phyloP scores from a whole-genome alignment of 2,329 filamentous ascomycete genomes.

The Byssothecium circinans region DNA sequence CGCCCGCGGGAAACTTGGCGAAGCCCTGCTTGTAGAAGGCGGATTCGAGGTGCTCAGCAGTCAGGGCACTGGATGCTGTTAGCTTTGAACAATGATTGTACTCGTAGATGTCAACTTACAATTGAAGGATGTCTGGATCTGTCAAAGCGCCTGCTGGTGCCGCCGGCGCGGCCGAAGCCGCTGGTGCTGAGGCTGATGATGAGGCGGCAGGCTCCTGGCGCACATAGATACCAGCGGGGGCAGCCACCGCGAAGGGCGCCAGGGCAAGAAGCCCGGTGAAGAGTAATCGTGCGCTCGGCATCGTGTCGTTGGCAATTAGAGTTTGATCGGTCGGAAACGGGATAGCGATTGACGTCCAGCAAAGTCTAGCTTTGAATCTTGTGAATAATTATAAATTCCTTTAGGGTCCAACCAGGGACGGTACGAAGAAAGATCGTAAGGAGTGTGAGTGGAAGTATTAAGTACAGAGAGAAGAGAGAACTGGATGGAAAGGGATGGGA shows the following conservation, averaged over 20 bases:
- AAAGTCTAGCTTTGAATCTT: conserved; percentile 42
- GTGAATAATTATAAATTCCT: conserved; percentile 36
- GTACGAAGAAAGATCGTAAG: conserved; percentile 39
- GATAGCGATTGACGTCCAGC: conserved; percentile 35
- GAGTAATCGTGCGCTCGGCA: conserved; percentile 43
- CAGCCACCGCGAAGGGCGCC: conserved; percentile 37
- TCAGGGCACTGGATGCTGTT: conserved; percentile 62
- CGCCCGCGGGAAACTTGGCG: conserved; percentile 63
- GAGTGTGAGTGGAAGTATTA: conserved; percentile 41
- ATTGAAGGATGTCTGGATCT: conserved; percentile 57
- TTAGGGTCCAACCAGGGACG: conserved; percentile 46
- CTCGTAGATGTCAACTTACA: conserved; percentile 43
- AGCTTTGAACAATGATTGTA: conserved; percentile 13
- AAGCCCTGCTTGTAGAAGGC: conserved; percentile 74
- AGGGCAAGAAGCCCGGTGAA: conserved; percentile 40
- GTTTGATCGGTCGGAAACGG: conserved; percentile 13
- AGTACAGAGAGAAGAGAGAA: conserved; percentile 31
- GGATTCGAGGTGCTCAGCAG: conserved; percentile 73
- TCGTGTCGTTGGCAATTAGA: conserved; percentile 20
- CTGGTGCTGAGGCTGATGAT: conserved; percentile 20
- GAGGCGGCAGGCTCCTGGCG: conserved; percentile 24
- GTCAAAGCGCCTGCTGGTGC: conserved; percentile 38
- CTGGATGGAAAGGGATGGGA: conserved; percentile 30
- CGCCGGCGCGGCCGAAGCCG: conserved; percentile 18
- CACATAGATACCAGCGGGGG: conserved; percentile 28